These are phyloP conservation scores for Lumnitzera racemosa DNA, from an alignment of 345 rosid genomes.

Conservation along the genomic window DNA sequence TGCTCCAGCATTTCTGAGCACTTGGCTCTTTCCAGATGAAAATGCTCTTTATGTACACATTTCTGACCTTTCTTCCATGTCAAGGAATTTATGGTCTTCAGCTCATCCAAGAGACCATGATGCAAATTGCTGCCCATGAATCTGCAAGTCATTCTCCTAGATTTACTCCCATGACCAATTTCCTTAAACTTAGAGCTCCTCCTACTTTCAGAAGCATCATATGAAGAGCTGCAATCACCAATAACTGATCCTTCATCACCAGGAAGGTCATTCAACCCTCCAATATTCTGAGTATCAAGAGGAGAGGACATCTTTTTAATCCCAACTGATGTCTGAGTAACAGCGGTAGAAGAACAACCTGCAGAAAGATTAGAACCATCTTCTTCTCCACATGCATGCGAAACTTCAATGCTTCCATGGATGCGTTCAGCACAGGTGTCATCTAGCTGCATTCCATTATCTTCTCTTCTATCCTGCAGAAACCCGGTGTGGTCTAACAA, in stretches of 20 bases:
- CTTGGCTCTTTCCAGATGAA: conserved; percentile 18
- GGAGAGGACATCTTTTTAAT: conserved; percentile 24
- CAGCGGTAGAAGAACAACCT: conserved; percentile 32
- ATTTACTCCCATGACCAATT: conserved; percentile 12
- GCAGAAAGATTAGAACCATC: conserved; percentile 39
- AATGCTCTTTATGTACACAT: conserved; percentile 9
- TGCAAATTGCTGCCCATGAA: conserved; percentile 14
- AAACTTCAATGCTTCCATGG: conserved; percentile 12
- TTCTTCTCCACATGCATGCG: conserved; percentile 20
- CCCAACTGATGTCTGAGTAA: conserved; percentile 32
- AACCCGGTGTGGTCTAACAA: conserved; percentile 10
- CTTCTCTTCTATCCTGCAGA: conserved; percentile 13
- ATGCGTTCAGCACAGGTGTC: conserved; percentile 14
- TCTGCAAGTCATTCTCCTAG: conserved; percentile 10
- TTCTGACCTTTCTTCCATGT: conserved; percentile 31
- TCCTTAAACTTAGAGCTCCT: conserved; percentile 28
- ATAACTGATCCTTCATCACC: conserved; percentile 43
- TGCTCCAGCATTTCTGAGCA: conserved; percentile 10
- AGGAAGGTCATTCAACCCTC: conserved; percentile 14
- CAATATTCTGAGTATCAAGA: conserved; percentile 19
- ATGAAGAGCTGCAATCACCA: conserved; percentile 46
- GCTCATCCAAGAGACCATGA: conserved; percentile 47
- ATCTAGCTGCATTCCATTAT: conserved; percentile 12
- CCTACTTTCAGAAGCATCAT: conserved; percentile 37
- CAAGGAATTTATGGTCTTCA: conserved; percentile 38